Evolutionary conservation across 208 protist genomes (phyloP), one percentile per base, ranked within the genome.

Genomic region (Acanthamoeba sp.): DNA sequence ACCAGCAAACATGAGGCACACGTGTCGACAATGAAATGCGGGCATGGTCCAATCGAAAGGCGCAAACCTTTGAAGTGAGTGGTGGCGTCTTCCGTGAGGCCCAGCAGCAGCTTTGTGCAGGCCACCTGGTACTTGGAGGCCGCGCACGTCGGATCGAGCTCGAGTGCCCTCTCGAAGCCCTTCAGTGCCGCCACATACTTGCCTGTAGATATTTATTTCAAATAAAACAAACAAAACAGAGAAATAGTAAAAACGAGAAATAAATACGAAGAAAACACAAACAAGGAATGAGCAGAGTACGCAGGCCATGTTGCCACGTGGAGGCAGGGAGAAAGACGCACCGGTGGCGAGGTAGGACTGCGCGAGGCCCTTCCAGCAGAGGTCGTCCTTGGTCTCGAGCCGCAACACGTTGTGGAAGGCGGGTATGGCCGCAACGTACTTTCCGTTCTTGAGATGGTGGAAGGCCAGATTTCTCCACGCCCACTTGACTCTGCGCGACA

Each of bases 131-230:
- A 91, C 38, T 52, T 24, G 34, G 50, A 71, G 34, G 85, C 59
- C 34, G 40, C 85, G 57, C 50, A 64, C 3, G 85, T 27, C 20
- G 88, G 88, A 12, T 80, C 66, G 45, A 93, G 45, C 36, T 93
- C 88, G 16, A 93, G 64, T 20, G 88, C 88, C 32, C 50, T 9
- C 64, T 55, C 40, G 40, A 93, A 93, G 42, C 45, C 64, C 88
- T 93, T 93, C 42, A 93, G 18, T n/a, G 88, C 88, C 22, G 88
- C 88, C 32, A 93, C 50, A 32, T 93, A 80, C 34, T 93, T 93
- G 88, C 88, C 88, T 80, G 20, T n/a, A 62, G 20, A 10, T 9
- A 20, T 12, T 9, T 9, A 9, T 12, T 2, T n/a, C n/a, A n/a
- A n/a, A n/a, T n/a, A n/a, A n/a, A n/a, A n/a, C n/a, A n/a, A n/a